Conservation (phyloP, 129 eudicot species). For the Centella asiatica region DNA sequence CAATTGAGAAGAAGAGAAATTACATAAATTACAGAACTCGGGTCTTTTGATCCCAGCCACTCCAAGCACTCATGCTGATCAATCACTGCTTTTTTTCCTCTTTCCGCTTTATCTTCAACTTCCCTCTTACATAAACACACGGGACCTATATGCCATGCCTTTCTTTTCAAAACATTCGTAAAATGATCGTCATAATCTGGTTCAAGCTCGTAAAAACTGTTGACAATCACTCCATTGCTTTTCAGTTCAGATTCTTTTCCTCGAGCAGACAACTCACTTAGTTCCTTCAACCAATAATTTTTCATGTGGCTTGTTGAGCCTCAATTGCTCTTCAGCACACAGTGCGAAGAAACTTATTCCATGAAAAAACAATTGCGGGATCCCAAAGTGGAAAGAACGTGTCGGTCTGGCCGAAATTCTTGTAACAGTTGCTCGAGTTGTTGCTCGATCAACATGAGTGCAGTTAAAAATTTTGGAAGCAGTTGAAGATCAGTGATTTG, state of each 20-base stretch:
- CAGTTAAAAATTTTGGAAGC: not conserved
- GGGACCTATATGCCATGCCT: constrained; percentile 69
- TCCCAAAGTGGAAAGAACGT: constrained; percentile 14
- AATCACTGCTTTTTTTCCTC: constrained; percentile 24
- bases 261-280: not conserved
- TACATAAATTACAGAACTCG: constrained; percentile 45
- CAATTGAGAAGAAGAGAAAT: constrained; percentile 43
- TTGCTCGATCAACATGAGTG: not conserved
- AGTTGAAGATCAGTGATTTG: not conserved
- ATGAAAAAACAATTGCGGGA: constrained; percentile 22
- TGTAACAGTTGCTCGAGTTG: no score
- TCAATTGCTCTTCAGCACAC: constrained; percentile 5
- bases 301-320: constrained; percentile 10
- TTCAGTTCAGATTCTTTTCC: constrained; percentile 23
- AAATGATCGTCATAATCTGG: constrained; percentile 42
- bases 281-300: not conserved
- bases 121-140: constrained; percentile 32
- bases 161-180: constrained; percentile 32
- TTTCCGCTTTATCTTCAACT: constrained; percentile 18
- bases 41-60: constrained; percentile 47
- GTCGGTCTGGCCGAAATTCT: constrained; percentile 28
- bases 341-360: constrained; percentile 19
- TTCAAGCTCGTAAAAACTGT: constrained; percentile 65
- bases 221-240: constrained; percentile 49
- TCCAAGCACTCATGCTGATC: constrained; percentile 27